Percentiles rank a stretch among this genome's conserved stretches.
Conservation (phyloP, 139 green algal genomes). For the Parachlorella kessleri region DNA sequence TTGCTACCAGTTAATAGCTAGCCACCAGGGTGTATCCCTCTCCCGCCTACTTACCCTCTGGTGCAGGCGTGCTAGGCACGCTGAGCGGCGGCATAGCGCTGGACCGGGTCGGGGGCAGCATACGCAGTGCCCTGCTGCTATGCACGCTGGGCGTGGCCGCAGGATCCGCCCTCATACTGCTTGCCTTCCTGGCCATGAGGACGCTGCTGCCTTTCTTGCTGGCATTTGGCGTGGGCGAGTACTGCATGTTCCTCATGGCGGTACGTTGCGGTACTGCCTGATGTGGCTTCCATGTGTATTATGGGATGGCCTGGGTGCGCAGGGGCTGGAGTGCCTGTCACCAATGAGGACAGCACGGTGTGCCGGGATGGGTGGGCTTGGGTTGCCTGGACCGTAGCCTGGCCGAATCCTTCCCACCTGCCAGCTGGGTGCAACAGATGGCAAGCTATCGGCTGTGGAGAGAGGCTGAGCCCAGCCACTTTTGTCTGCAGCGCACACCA, state of each 20-base stretch:
- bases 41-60: not conserved
- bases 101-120: conserved; percentile 67
- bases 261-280: not conserved
- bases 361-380: too few relatives aligned
- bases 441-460: too few relatives aligned
- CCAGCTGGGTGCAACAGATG: too few relatives aligned
- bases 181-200: conserved; percentile 51
- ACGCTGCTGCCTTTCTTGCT: not conserved
- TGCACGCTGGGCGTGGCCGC: conserved; percentile 47
- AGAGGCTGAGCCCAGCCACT: too few relatives aligned
- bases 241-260: not conserved
- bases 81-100: conserved; percentile 72
- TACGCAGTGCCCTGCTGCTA: conserved; percentile 63
- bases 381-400: too few relatives aligned
- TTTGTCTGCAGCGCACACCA: too few relatives aligned
- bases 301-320: not conserved
- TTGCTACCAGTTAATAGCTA: too few relatives aligned
- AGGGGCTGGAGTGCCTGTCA: too few relatives aligned
- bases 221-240: not conserved
- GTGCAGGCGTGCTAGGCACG: conserved; percentile 53
- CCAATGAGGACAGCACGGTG: too few relatives aligned
- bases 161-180: conserved; percentile 55
- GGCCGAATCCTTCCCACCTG: too few relatives aligned
- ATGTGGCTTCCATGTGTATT: not conserved
- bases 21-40: too few relatives aligned